A percentile compares a stretch with the other conserved stretches of the same genome.
Evolutionary conservation across 2,329 filamentous ascomycete species (phyloP).

Genomic region (Colletotrichum sp.): DNA sequence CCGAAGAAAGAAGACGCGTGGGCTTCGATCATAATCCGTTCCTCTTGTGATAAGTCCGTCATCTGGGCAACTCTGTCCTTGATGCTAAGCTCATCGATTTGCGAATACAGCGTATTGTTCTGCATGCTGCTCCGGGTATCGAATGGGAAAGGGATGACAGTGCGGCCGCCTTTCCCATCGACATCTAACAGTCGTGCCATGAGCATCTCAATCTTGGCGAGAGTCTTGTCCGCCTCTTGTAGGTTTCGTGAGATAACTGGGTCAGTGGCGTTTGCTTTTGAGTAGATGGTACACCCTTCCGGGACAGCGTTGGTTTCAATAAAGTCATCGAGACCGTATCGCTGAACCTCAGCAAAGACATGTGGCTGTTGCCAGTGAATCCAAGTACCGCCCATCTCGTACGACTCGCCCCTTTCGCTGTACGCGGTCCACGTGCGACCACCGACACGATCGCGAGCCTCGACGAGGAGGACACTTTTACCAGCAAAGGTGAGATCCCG

Average conservation of each 20-base stretch:
- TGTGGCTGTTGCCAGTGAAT: neutral
- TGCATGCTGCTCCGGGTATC: neutral
- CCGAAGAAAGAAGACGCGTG: neutral
- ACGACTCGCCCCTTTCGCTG: neutral
- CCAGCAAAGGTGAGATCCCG: neutral
- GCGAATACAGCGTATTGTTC: neutral
- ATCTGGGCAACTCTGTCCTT: neutral
- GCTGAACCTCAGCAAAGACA: neutral
- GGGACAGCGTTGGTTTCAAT: neutral
- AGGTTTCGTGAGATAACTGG: neutral
- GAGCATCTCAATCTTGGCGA: neutral
- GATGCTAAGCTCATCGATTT: neutral
- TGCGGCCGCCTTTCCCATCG: neutral
- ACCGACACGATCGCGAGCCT: neutral
- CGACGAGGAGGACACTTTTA: neutral
- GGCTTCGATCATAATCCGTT: neutral
- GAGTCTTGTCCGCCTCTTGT: neutral
- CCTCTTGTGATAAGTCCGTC: neutral
- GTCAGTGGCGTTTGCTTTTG: neutral
- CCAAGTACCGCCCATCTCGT: neutral
- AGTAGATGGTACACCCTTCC: neutral
- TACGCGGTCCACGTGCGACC: neutral
- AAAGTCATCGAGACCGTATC: neutral
- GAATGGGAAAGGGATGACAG: neutral
- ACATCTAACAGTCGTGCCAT: neutral